These are phyloP conservation scores for Populus euphratica DNA, from an alignment of 345 rosid species.

Conservation along the genomic window DNA sequence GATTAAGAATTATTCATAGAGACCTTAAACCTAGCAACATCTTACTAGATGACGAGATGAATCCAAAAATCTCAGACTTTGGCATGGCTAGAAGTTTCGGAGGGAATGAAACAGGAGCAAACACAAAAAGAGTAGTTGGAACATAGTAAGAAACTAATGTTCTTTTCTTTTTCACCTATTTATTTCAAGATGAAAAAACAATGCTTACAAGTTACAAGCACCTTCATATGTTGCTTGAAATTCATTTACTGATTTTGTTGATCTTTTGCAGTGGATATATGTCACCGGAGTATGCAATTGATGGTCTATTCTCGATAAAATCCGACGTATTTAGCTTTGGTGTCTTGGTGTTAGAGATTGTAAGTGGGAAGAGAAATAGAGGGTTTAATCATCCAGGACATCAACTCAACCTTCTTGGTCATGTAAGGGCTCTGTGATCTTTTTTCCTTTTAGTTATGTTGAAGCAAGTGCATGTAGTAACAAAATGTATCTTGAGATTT, in stretches of 20 bases:
- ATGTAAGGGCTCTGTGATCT: neutral
- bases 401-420: conserved; percentile 6
- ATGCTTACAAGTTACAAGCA: neutral
- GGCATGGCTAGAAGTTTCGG: conserved; percentile 4
- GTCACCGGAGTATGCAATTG: neutral
- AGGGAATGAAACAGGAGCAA: neutral
- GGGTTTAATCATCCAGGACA: neutral
- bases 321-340: conserved; percentile 8
- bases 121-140: neutral
- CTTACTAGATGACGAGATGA: neutral
- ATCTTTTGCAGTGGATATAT: neutral
- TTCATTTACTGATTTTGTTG: neutral
- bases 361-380: neutral
- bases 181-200: neutral
- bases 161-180: neutral
- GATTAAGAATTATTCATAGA: conserved; percentile 2
- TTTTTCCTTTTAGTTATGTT: neutral
- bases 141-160: neutral
- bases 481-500: neutral
- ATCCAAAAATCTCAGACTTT: conserved; percentile 3
- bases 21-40: conserved; percentile 5
- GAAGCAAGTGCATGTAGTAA: neutral
- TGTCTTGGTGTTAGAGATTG: neutral
- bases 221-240: neutral
- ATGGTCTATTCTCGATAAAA: neutral